Percentiles rank a stretch among this genome's conserved stretches.
phyloP scores from a whole-genome alignment of 1,284 basidiomycete species.

The Coniferiporia weirii region DNA sequence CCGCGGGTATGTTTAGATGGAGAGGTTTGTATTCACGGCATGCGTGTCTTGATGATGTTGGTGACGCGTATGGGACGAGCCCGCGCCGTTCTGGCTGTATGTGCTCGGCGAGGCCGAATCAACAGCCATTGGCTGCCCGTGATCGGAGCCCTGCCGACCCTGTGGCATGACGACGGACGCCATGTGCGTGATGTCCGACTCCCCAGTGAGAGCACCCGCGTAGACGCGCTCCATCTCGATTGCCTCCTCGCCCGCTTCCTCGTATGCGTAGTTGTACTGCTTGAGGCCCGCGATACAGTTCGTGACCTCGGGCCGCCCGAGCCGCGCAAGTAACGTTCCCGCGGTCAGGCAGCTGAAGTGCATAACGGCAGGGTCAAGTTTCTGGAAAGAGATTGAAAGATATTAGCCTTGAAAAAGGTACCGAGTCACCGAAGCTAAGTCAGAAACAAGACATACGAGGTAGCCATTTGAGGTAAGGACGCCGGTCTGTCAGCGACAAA shows the following conservation, averaged over 20 bases:
- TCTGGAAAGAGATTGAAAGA: constrained; percentile 32
- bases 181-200: constrained; percentile 17
- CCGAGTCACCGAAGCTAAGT: neutral
- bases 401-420: neutral
- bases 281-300: constrained; percentile 81
- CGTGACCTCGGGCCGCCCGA: constrained; percentile 73
- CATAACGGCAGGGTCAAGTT: constrained; percentile 79
- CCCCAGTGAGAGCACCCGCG: constrained; percentile 32
- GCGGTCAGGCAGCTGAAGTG: constrained; percentile 80
- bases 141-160: neutral
- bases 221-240: constrained; percentile 59
- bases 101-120: neutral
- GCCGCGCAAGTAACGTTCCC: constrained; percentile 74
- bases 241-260: constrained; percentile 79
- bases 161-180: constrained; percentile 8
- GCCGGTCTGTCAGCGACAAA: constrained; percentile 44
- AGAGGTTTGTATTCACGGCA: neutral
- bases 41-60: neutral
- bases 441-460: constrained; percentile 44
- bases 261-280: constrained; percentile 83
- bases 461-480: constrained; percentile 82
- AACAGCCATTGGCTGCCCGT: constrained; percentile 6
- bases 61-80: neutral
- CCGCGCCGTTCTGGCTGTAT: constrained; percentile 1
- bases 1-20: neutral